A percentile compares a stretch with the other conserved stretches of the same genome.
Evolutionary conservation across 352 stramenopile genomes (phyloP).

Genomic region (Elongisporangium undulatum): DNA sequence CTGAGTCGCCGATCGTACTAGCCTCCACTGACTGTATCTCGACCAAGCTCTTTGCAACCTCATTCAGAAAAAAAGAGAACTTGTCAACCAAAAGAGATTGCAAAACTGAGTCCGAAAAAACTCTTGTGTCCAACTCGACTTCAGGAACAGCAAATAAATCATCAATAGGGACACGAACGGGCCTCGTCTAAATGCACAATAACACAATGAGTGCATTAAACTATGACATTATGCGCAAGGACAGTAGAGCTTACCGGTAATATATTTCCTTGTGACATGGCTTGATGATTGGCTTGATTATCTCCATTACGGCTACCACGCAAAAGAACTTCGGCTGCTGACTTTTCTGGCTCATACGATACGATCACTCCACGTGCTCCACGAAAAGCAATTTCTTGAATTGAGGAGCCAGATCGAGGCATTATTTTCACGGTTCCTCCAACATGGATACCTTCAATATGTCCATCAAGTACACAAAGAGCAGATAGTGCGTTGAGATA

Average conservation of each 20-base stretch:
- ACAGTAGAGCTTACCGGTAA: constrained; percentile 31
- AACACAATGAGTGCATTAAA: constrained; percentile 4
- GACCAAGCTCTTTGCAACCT: constrained; percentile 71
- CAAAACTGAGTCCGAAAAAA: constrained; percentile 69
- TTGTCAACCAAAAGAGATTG: constrained; percentile 62
- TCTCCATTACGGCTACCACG: constrained; percentile 39
- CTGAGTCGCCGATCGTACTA: constrained; percentile 26
- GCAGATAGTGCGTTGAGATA: constrained; percentile 72
- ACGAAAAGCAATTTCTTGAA: constrained; percentile 75
- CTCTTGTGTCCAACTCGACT: constrained; percentile 58
- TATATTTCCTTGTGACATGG: constrained; percentile 16
- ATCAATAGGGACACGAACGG: constrained; percentile 78
- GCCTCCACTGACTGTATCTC: constrained; percentile 47
- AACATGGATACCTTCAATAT: constrained; percentile 80
- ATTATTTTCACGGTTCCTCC: constrained; percentile 84
- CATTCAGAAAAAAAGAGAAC: constrained; percentile 69
- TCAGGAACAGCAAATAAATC: constrained; percentile 76
- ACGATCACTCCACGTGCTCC: constrained; percentile 72
- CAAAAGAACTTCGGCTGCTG: constrained; percentile 73
- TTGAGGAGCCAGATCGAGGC: constrained; percentile 53
- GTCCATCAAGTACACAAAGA: constrained; percentile 76
- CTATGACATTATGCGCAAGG: constrained; percentile 1
- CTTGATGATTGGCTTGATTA: constrained; percentile 23
- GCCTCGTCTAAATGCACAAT: constrained; percentile 39
- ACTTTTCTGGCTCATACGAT: constrained; percentile 78